Evolutionary conservation across 116 monocot genomes (phyloP), one percentile per base, ranked within the genome.

Genomic region (Dioscorea cayenensis): DNA sequence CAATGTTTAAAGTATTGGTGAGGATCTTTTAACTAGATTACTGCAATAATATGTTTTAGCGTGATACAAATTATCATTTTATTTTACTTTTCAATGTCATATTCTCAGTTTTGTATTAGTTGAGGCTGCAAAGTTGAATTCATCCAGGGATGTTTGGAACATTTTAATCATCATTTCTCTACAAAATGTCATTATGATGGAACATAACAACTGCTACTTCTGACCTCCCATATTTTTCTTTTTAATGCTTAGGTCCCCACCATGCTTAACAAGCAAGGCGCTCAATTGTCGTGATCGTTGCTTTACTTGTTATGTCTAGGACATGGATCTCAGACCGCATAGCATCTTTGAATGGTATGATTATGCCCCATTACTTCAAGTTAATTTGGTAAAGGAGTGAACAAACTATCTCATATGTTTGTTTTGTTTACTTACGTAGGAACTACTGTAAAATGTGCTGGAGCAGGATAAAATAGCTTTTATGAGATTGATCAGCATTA

Each of bases 281-380:
- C 89, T 49, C 87, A 91, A 50, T 76, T 99, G 61, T 81, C n/a
- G n/a, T 99, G 77, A 87, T 89, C 37, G 89, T 99, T 78, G 81
- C 89, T 75, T 77, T 91, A 32, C 91, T 99, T 75, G 99, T 99
- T 73, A 72, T 99, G 65, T 99, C 99, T 23, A 86, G 99, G 66
- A 99, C 99, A 61, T 91, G 82, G 89, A 99, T 99, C 68, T 91
- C 99, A 22, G 99, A 99, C 74, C 88, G 99, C 20, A 99, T 99
- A 78, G 99, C 99, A 73, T 94, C 99, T 38, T 79, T 99, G 67
- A 99, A 99, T 89, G 99, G 99, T 62, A 62, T 62, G 20, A 21
- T 62, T 23, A 3, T 3, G 23, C 4, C 16, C 17, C 20, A 19
- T 59, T 59, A 59, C 14, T 62, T 29, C 3, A 29, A 27, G 10